A percentile compares a stretch with the other conserved stretches of the same genome.
Evolutionary conservation across 176 grass and related monocot genomes (phyloP).

Genomic region (Aegilops longissima): DNA sequence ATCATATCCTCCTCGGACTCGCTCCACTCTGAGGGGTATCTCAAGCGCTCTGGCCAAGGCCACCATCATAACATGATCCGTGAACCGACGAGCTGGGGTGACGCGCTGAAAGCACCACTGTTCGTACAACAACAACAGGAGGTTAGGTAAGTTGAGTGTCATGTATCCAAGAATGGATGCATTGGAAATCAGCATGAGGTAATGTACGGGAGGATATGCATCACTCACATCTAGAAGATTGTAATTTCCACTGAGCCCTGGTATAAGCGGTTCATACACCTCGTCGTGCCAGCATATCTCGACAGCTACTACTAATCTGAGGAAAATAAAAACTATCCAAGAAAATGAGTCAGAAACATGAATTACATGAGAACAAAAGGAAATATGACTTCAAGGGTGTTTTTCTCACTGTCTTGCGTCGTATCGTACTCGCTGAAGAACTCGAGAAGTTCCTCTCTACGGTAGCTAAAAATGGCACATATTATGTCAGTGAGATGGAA

Average conservation of each 20-base stretch:
- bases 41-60: constrained; percentile 6
- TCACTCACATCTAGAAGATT: constrained; percentile 25
- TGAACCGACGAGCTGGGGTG: not conserved
- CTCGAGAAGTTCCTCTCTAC: constrained; percentile 25
- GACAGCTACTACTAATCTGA: constrained; percentile 43
- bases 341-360: constrained; percentile 28
- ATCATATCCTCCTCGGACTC: not conserved
- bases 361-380: constrained; percentile 1
- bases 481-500: not conserved
- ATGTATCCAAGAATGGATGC: not conserved
- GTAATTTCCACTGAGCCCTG: not conserved
- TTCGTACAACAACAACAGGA: not conserved
- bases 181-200: not conserved
- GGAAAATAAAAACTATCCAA: constrained; percentile 46
- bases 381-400: not conserved
- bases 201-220: not conserved
- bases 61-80: constrained; percentile 13
- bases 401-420: constrained; percentile 18
- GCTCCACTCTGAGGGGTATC: constrained; percentile 33
- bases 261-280: not conserved
- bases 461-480: constrained; percentile 26
- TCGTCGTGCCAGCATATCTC: constrained; percentile 22
- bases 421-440: not conserved
- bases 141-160: not conserved
- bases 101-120: not conserved